Conservation (phyloP, 441 rosid genomes). For the Eugenia klotzschiana region DNA sequence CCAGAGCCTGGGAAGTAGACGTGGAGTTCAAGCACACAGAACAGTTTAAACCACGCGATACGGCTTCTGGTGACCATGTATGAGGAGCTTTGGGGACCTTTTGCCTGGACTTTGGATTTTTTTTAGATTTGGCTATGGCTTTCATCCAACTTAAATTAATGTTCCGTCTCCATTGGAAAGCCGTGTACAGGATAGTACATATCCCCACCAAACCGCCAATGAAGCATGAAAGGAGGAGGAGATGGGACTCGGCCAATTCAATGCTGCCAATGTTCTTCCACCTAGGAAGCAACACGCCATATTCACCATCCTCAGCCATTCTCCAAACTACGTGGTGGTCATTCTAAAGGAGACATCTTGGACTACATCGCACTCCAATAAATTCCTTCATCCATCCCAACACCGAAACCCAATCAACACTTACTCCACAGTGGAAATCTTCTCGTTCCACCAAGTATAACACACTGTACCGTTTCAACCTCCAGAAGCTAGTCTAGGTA, state of each 20-base stretch:
- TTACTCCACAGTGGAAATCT: not conserved
- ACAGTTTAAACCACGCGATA: constrained; percentile 59
- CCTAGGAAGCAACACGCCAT: constrained; percentile 31
- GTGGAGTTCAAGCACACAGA: constrained; percentile 73
- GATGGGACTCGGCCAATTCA: constrained; percentile 38
- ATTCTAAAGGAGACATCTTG: not conserved
- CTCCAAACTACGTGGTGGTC: not conserved
- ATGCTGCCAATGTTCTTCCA: constrained; percentile 38
- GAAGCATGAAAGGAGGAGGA: constrained; percentile 48
- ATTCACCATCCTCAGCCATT: constrained; percentile 59
- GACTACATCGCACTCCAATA: not conserved
- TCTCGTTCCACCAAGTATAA: not conserved
- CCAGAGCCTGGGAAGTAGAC: constrained; percentile 61
- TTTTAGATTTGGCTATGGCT: constrained; percentile 84
- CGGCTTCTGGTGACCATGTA: constrained; percentile 50
- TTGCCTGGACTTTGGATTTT: constrained; percentile 71
- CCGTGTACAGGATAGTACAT: constrained; percentile 71
- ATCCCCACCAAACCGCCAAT: constrained; percentile 72
- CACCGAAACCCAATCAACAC: not conserved
- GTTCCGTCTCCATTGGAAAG: constrained; percentile 91
- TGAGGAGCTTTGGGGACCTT: constrained; percentile 60
- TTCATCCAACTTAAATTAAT: constrained; percentile 83
- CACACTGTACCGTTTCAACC: not conserved
- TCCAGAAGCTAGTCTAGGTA: not conserved
- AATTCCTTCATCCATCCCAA: not conserved